Evolutionary conservation across 192 early-diverging fungal genomes (phyloP), one percentile per base, ranked within the genome.

Genomic region (Umbelopsis isabellina): DNA sequence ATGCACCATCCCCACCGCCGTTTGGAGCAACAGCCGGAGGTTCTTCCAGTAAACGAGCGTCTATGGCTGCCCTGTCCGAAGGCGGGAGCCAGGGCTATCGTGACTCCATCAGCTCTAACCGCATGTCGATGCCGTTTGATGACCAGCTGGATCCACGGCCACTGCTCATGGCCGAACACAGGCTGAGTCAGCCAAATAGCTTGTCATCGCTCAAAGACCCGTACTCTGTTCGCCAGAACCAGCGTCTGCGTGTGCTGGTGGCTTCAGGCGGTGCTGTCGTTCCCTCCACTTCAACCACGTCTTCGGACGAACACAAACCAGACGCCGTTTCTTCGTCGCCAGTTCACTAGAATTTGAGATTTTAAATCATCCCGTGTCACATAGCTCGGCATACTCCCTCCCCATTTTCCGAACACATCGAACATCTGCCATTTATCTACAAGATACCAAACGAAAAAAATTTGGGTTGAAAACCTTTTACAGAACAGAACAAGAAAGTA

Each of bases 241-340:
- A 61, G 13, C 21, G 55, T 16, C 16, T 61, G 33, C 55, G 55
- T 61, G 55, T 61, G 1, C 27, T 61, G 13, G 55, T 61, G 5
- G 55, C 27, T 2, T 37, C 55, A 13, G 55, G 55, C 21, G 55
- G 55, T 30, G 5, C 55, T 12, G 30, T 61, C 30, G 30, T 61
- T 35, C 55, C 55, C 33, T 35, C 55, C 7, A n/a, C 55, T 1
- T 35, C 55, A 7, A 61, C 27, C 13, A 16, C 21, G 0, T 61
- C 55, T 33, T 61, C 55, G 0, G 55, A 61, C 16, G 55, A 61
- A 61, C 55, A 61, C 55, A 61, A 61, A 18, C 55, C 55, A 2
- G 55, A 61, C 13, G 55, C 55, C 18, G 55, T 30, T n/a, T 37
- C 30, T 1, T 30, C 27, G 27, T 61, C 55, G 2, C 55, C 55